phyloP scores from a whole-genome alignment of 2,329 filamentous ascomycete genomes.

The Talaromyces sp. region DNA sequence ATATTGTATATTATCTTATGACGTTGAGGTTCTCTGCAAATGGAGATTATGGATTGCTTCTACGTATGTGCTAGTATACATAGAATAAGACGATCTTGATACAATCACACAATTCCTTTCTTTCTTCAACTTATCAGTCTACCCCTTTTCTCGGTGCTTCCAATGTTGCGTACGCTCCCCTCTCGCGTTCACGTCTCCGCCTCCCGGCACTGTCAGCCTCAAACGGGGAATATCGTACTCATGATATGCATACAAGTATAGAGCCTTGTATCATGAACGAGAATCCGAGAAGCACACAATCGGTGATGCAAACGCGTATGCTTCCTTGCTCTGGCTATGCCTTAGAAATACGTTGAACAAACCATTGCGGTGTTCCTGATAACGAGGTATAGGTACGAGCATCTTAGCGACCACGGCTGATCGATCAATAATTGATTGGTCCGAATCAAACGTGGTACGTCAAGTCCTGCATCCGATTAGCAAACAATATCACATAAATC shows the following conservation, averaged over 20 bases:
- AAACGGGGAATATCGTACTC: neutral
- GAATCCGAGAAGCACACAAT: neutral
- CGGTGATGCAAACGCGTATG: neutral
- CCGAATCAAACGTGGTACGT: neutral
- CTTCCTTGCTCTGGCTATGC: neutral
- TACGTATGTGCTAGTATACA: neutral
- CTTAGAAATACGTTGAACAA: neutral
- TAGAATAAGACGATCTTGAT: neutral
- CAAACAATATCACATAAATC: neutral
- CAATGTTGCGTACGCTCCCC: neutral
- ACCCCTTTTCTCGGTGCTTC: neutral
- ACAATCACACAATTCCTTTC: neutral
- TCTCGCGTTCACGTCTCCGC: neutral
- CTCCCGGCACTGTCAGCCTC: neutral
- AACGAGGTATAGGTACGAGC: neutral
- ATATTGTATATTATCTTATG: neutral
- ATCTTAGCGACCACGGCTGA: neutral
- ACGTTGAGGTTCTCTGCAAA: neutral
- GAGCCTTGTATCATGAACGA: neutral
- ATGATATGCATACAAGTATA: neutral
- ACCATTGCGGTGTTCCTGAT: neutral
- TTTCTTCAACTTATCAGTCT: neutral
- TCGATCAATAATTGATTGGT: conserved; percentile 4
- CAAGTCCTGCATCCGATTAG: conserved; percentile 12
- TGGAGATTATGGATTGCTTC: neutral